These are phyloP conservation scores for Aspergillus haitiensis DNA, from an alignment of 495 filamentous ascomycete genomes.

Conservation along the genomic window DNA sequence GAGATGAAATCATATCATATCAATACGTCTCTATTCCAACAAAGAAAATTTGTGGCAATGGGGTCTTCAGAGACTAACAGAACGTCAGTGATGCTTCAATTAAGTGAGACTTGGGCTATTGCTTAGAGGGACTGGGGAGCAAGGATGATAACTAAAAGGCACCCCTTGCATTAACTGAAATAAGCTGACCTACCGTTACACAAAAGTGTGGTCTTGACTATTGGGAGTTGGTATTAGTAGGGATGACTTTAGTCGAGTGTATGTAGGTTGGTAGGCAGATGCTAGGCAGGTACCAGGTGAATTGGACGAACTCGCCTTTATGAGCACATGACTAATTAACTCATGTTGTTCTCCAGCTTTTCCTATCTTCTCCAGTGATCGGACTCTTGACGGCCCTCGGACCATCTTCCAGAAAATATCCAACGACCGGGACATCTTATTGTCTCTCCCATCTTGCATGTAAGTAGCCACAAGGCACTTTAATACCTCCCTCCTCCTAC, in stretches of 20 bases:
- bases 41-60: neutral
- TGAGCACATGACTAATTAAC: neutral
- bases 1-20: neutral
- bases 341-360: neutral
- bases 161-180: constrained; percentile 5
- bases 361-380: neutral
- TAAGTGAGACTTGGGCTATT: neutral
- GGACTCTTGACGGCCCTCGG: too few species aligned
- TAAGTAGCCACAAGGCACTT: neutral
- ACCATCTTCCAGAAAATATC: too few species aligned
- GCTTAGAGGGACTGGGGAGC: neutral
- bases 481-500: neutral
- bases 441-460: too few species aligned
- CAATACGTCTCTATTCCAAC: neutral
- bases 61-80: constrained; percentile 2
- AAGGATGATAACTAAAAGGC: neutral
- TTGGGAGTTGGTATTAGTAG: neutral
- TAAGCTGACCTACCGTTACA: neutral
- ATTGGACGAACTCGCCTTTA: neutral
- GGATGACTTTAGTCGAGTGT: neutral
- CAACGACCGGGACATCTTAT: too few species aligned
- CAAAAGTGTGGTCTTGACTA: neutral
- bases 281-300: too few species aligned
- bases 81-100: neutral
- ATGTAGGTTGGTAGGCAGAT: neutral